Evolutionary conservation across 345 rosid species (phyloP).

Genomic region (Lepidium didymum): DNA sequence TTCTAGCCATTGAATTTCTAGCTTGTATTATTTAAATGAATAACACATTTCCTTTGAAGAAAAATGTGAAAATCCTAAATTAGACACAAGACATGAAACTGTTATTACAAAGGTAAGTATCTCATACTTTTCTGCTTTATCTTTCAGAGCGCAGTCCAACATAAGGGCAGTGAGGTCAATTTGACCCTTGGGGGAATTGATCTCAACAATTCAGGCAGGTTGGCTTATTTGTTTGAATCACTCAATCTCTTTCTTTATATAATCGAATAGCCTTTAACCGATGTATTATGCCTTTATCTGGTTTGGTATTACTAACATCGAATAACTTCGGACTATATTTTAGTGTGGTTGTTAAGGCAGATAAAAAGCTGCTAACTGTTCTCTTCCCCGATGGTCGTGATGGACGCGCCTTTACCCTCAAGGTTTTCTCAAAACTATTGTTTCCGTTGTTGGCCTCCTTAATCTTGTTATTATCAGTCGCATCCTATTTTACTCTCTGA

Average conservation of each 20-base stretch:
- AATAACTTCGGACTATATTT: constrained; percentile 23
- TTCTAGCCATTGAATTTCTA: not conserved
- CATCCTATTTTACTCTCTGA: not conserved
- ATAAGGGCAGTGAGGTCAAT: constrained; percentile 67
- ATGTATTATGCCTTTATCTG: constrained; percentile 5
- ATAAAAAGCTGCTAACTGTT: constrained; percentile 90
- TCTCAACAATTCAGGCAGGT: constrained; percentile 99
- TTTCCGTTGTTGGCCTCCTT: not conserved
- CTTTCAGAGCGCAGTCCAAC: constrained; percentile 56
- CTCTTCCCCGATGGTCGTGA: constrained; percentile 95
- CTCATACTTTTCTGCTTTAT: constrained; percentile 13
- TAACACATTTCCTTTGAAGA: not conserved
- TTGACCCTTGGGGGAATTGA: constrained; percentile 89
- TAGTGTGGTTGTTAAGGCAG: constrained; percentile 95
- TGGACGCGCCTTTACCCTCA: constrained; percentile 92
- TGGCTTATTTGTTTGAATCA: constrained; percentile 46
- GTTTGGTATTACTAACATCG: constrained; percentile 24
- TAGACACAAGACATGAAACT: not conserved
- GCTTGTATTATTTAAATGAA: not conserved
- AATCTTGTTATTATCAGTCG: not conserved
- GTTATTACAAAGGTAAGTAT: not conserved
- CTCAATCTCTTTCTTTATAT: not conserved
- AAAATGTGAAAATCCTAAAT: not conserved
- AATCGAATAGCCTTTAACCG: not conserved
- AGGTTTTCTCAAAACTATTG: constrained; percentile 41